Conservation (phyloP, 768 basidiomycete genomes). For the Agaricus subrufescens region DNA sequence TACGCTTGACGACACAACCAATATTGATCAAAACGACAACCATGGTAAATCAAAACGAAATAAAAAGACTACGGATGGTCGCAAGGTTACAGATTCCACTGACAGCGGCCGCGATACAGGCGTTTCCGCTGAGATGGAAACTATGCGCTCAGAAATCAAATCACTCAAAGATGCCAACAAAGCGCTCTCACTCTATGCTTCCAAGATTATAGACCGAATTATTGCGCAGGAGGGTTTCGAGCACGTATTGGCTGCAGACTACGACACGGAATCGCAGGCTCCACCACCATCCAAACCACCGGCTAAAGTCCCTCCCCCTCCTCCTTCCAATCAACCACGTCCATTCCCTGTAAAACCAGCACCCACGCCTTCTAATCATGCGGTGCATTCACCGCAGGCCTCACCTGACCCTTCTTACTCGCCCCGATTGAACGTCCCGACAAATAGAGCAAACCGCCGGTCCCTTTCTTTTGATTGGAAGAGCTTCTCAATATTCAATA, state of each 20-base stretch:
- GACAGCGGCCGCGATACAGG: constrained; percentile 34
- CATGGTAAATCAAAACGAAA: constrained; percentile 44
- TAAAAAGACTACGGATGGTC: constrained; percentile 39
- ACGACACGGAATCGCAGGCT: constrained; percentile 52
- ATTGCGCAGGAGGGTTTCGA: constrained; percentile 96
- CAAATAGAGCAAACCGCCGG: constrained; percentile 52
- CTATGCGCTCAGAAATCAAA: constrained; percentile 84
- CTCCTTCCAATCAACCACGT: constrained; percentile 47
- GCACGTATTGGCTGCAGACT: constrained; percentile 92
- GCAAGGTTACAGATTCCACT: constrained; percentile 29
- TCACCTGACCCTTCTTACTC: constrained; percentile 11
- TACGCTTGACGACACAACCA: constrained; percentile 55
- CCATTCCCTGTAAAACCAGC: constrained; percentile 47
- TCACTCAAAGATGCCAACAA: constrained; percentile 94
- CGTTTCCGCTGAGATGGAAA: constrained; percentile 54
- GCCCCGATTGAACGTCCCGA: constrained; percentile 8
- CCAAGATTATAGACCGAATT: constrained; percentile 97
- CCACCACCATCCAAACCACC: constrained; percentile 33
- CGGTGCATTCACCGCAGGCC: constrained; percentile 20
- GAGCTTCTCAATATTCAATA: constrained; percentile 63
- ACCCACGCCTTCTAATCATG: constrained; percentile 25
- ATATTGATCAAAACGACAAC: constrained; percentile 42
- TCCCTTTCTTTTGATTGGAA: constrained; percentile 87
- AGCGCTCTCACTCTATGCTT: constrained; percentile 90
- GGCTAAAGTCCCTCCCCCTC: constrained; percentile 20